phyloP scores from a whole-genome alignment of 306 rosid species.

The Alnus glutinosa region DNA sequence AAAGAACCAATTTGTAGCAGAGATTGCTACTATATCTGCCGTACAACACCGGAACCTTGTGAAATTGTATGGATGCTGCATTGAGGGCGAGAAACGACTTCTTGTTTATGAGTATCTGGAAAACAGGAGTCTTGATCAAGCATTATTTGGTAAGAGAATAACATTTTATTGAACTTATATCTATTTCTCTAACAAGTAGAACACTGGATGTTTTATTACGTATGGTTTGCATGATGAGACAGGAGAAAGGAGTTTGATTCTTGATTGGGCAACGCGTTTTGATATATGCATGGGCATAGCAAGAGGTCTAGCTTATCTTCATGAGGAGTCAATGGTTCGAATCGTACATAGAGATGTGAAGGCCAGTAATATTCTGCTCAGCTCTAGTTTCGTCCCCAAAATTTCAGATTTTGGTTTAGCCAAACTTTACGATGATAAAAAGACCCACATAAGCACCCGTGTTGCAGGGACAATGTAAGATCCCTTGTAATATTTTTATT shows the following conservation, averaged over 20 bases:
- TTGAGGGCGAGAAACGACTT: conserved; percentile 67
- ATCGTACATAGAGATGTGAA: conserved; percentile 88
- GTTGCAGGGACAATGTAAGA: conserved; percentile 86
- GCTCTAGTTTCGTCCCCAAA: conserved; percentile 58
- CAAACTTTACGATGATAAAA: conserved; percentile 76
- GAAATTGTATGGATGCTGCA: conserved; percentile 72
- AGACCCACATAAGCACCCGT: conserved; percentile 75
- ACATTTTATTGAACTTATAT: not conserved
- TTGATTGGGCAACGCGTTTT: conserved; percentile 70
- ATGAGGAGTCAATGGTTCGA: conserved; percentile 68
- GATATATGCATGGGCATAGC: conserved; percentile 71
- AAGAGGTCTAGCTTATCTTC: conserved; percentile 76
- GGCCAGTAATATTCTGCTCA: conserved; percentile 78
- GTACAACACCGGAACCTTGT: conserved; percentile 89
- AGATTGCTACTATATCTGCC: conserved; percentile 83
- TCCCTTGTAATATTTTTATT: conserved; percentile 1
- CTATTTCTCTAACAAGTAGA: not conserved
- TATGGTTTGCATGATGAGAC: conserved; percentile 22
- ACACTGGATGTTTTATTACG: not conserved
- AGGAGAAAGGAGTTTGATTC: conserved; percentile 42
- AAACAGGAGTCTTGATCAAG: conserved; percentile 86
- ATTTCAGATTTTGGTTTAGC: conserved; percentile 90
- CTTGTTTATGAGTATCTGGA: conserved; percentile 82
- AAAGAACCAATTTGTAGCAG: conserved; percentile 73
- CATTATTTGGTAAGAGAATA: conserved; percentile 63